Percentiles rank a stretch among this genome's conserved stretches.
These are phyloP conservation scores for Termitomyces sp. DNA, from an alignment of 768 basidiomycete genomes.

Conservation along the genomic window DNA sequence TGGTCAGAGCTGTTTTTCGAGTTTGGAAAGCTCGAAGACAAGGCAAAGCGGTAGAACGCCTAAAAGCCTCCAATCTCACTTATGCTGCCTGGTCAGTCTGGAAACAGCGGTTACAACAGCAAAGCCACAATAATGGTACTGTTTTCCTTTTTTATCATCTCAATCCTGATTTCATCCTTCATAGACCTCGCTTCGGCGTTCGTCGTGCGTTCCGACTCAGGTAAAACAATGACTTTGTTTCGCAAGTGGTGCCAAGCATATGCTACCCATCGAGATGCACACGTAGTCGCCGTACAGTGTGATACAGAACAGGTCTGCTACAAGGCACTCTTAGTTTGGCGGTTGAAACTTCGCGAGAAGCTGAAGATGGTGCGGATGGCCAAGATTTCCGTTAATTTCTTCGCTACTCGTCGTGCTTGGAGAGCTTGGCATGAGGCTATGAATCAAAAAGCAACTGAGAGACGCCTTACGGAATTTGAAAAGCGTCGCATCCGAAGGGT, in stretches of 20 bases:
- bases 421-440: slow-evolving; percentile 41
- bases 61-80: slow-evolving; percentile 38
- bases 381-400: slow-evolving; percentile 43
- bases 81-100: slow-evolving; percentile 45
- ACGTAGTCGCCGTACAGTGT: slow-evolving; percentile 43
- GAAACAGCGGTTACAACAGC: slow-evolving; percentile 36
- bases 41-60: slow-evolving; percentile 49
- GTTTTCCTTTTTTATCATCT: background rate
- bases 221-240: slow-evolving; percentile 28
- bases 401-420: slow-evolving; percentile 44
- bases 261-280: slow-evolving; percentile 39
- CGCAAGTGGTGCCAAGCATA: slow-evolving; percentile 40
- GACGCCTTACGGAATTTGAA: slow-evolving; percentile 39
- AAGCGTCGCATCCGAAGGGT: slow-evolving; percentile 21
- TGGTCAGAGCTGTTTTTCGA: slow-evolving; percentile 51
- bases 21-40: slow-evolving; percentile 70
- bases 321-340: slow-evolving; percentile 47
- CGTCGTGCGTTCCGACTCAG: slow-evolving; percentile 36
- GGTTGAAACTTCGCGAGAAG: slow-evolving; percentile 42
- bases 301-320: slow-evolving; percentile 34
- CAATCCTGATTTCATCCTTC: background rate
- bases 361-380: slow-evolving; percentile 49
- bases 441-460: slow-evolving; percentile 37
- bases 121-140: slow-evolving; percentile 42
- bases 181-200: slow-evolving; percentile 49